Evolutionary conservation across 257 asterid species (phyloP).

Genomic region (Primulina huaijiensis): DNA sequence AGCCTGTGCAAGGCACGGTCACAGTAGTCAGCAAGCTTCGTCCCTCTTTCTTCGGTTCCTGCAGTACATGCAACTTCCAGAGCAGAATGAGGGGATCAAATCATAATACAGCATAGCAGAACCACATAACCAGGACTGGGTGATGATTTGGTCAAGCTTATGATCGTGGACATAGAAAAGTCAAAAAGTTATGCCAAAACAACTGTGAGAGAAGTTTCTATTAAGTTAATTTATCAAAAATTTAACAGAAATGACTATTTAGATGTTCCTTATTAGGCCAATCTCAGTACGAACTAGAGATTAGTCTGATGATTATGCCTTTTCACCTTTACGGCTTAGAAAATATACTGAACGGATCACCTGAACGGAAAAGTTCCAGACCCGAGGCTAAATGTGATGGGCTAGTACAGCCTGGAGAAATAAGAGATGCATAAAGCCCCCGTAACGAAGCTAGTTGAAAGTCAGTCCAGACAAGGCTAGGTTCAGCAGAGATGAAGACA

Average conservation of each 20-base stretch:
- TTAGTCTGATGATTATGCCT: background rate
- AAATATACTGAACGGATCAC: slow-evolving; percentile 32
- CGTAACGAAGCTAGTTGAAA: slow-evolving; percentile 77
- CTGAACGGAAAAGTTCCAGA: slow-evolving; percentile 66
- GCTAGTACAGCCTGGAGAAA: slow-evolving; percentile 66
- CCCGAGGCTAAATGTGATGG: slow-evolving; percentile 64
- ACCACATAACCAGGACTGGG: background rate
- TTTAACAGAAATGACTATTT: background rate
- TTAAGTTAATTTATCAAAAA: too few relatives aligned
- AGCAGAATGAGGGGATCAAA: background rate
- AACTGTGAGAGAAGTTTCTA: background rate
- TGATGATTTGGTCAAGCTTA: background rate
- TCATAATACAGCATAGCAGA: background rate
- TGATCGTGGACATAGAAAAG: slow-evolving; percentile 7
- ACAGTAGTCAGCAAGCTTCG: slow-evolving; percentile 55
- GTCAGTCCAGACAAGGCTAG: slow-evolving; percentile 39
- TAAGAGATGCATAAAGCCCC: slow-evolving; percentile 87
- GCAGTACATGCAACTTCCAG: slow-evolving; percentile 22
- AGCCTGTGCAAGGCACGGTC: slow-evolving; percentile 72
- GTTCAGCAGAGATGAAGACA: slow-evolving; percentile 34
- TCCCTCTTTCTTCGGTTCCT: slow-evolving; percentile 63
- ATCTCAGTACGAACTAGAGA: background rate
- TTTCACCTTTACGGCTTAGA: slow-evolving; percentile 3
- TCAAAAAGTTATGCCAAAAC: background rate
- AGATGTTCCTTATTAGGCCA: background rate